Evolutionary conservation across 2,329 filamentous ascomycete species (phyloP).

Genomic region (Cladophialophora yegresii): DNA sequence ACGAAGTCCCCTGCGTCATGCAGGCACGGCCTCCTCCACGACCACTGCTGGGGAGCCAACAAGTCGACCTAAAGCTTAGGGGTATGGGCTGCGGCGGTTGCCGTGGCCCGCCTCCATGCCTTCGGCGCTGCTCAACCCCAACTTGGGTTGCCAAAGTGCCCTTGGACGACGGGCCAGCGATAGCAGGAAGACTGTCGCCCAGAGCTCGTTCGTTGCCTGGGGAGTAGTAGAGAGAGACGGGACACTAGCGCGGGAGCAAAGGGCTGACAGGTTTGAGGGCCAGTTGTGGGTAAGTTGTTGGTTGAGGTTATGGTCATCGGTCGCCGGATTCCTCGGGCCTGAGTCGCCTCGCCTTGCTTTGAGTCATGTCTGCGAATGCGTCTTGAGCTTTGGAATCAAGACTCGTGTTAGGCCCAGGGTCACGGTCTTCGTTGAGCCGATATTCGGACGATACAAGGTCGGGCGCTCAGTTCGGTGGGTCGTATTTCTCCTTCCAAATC

Average conservation of each 20-base stretch:
- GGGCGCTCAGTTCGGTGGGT: conserved; percentile 41
- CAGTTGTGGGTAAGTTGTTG: conserved; percentile 6
- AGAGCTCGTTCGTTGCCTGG: conserved; percentile 10
- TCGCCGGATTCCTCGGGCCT: conserved; percentile 1
- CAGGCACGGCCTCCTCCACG: conserved; percentile 15
- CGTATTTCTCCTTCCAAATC: conserved; percentile 99
- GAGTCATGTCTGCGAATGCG: conserved; percentile 2
- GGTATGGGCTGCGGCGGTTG: conserved; percentile 11
- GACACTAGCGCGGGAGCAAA: neutral
- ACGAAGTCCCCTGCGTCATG: conserved; percentile 22
- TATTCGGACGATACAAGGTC: conserved; percentile 3
- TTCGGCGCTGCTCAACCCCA: neutral
- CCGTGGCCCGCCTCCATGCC: conserved; percentile 1
- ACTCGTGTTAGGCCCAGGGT: neutral
- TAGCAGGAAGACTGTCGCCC: conserved; percentile 1
- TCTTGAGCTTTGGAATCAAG: neutral
- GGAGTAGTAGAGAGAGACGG: neutral
- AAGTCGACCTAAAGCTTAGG: conserved; percentile 1
- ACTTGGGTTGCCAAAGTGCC: neutral
- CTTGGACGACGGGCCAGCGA: neutral
- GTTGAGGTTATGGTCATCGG: conserved; percentile 5
- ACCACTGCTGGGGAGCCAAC: conserved; percentile 8
- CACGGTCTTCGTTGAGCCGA: neutral
- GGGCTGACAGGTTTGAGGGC: neutral
- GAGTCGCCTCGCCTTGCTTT: conserved; percentile 7